Percentiles rank a stretch among this genome's conserved stretches.
Conservation (phyloP, 2,329 filamentous ascomycete genomes). For the Ophiocordyceps australis region DNA sequence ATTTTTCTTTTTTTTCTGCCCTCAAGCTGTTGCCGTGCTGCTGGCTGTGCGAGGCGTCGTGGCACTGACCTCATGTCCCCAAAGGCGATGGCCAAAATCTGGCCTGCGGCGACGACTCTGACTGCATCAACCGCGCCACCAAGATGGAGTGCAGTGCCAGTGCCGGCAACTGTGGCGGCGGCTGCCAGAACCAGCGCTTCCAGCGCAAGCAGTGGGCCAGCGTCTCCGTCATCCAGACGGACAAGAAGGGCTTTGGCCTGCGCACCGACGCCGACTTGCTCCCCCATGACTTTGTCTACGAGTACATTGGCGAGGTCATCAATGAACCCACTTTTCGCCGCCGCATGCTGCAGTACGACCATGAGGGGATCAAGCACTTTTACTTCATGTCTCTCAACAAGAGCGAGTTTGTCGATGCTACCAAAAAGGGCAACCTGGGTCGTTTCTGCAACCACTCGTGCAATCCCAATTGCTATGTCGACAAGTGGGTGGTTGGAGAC, state of each 20-base stretch:
- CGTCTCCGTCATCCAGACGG: slow-evolving; percentile 91
- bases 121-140: slow-evolving; percentile 95
- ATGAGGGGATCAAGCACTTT: slow-evolving; percentile 96
- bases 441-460: slow-evolving; percentile 98
- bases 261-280: slow-evolving; percentile 63
- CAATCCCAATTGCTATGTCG: slow-evolving; percentile 96
- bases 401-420: slow-evolving; percentile 93
- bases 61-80: neutral
- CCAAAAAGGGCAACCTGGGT: slow-evolving; percentile 87
- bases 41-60: too few relatives aligned
- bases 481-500: slow-evolving; percentile 97
- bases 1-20: neutral
- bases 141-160: slow-evolving; percentile 88
- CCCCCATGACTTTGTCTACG: slow-evolving; percentile 83
- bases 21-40: too few relatives aligned
- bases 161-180: slow-evolving; percentile 63
- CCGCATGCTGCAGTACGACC: slow-evolving; percentile 84
- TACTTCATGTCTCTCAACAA: slow-evolving; percentile 99
- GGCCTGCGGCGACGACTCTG: slow-evolving; percentile 88
- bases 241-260: slow-evolving; percentile 92
- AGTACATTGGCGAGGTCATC: slow-evolving; percentile 97
- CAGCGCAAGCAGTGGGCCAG: slow-evolving; percentile 76
- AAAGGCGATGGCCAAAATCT: slow-evolving; percentile 48
- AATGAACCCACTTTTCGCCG: slow-evolving; percentile 78
- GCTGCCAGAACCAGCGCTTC: slow-evolving; percentile 90